Evolutionary conservation across 768 basidiomycete species (phyloP), one percentile per base, ranked within the genome.

Genomic region (Brasilioporus rufonigricans): DNA sequence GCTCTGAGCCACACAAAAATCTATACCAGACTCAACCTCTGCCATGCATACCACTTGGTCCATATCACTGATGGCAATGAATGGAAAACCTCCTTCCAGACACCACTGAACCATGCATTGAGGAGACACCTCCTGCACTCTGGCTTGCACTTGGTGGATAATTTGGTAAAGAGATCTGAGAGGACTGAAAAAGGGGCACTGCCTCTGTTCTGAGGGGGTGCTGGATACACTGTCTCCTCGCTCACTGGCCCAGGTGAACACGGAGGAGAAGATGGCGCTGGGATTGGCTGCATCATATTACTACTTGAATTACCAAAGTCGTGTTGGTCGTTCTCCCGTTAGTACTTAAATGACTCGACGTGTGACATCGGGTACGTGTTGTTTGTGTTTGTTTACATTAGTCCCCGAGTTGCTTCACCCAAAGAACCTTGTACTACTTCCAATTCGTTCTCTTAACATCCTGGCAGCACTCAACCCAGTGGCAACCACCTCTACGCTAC

Each of bases 91-190:
- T n/a, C n/a, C n/a, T n/a, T n/a, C n/a, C n/a, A n/a, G n/a, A n/a
- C n/a, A n/a, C n/a, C 92, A 53, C 79, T 83, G 65, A 95, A 92
- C 89, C 93, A 95, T 16, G 79, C 75, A 44, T 75, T 74, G n/a
- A 97, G 68, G 6, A 87, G 73, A 63, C 81, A 87, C 57, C 80
- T 81, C 56, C 90, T 76, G 63, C 85, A 82, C 13, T 91, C 89
- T 36, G 84, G 84, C 66, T 87, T 90, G 55, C 83, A 77, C 67
- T 92, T 89, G 40, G 69, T 77, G 55, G 86, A 81, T 7, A 96
- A 72, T 61, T 82, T 86, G 58, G 88, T 83, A 73, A 94, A 94
- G 38, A 97, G 76, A 7, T 79, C 80, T 3, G 77, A 80, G 4
- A 91, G 76, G 32, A 87, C 78, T 29, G 77, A 76, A 63, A 91